Percentiles rank a stretch among this genome's conserved stretches.
Conservation (phyloP, 2,329 filamentous ascomycete species). For the Samsoniella hepiali region DNA sequence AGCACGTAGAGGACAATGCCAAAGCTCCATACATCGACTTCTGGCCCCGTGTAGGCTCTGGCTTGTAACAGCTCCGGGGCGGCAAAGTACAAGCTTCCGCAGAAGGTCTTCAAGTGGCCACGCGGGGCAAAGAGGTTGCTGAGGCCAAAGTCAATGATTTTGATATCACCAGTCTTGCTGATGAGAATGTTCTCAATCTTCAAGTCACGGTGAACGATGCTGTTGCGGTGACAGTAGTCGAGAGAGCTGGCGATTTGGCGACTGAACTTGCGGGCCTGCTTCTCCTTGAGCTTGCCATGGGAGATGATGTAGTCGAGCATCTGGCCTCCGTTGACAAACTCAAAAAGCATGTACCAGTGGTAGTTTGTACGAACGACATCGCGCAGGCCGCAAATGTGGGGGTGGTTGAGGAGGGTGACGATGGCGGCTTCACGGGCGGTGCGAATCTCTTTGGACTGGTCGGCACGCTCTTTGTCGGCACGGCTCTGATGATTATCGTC, state of each 20-base stretch:
- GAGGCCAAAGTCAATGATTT: constrained; percentile 97
- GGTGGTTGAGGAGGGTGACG: constrained; percentile 88
- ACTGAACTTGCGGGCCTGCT: constrained; percentile 95
- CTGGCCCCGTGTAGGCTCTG: constrained; percentile 89
- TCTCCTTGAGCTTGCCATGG: constrained; percentile 95
- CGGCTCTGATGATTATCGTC: constrained; percentile 74
- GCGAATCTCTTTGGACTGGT: constrained; percentile 93
- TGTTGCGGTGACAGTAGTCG: constrained; percentile 97
- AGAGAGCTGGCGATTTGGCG: constrained; percentile 94
- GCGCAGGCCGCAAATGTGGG: constrained; percentile 91
- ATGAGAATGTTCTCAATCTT: constrained; percentile 99
- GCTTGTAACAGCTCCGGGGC: constrained; percentile 93
- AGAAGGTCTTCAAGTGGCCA: constrained; percentile 89
- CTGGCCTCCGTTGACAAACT: constrained; percentile 97
- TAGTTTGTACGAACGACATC: constrained; percentile 95
- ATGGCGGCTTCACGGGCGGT: constrained; percentile 95
- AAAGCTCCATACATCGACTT: constrained; percentile 98
- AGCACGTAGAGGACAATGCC: constrained; percentile 96
- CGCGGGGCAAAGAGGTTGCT: constrained; percentile 92
- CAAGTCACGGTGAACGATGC: constrained; percentile 93
- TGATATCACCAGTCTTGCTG: constrained; percentile 98
- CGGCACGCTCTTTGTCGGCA: constrained; percentile 80
- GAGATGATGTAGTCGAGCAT: constrained; percentile 99
- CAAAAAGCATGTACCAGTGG: constrained; percentile 99
- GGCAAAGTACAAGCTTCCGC: constrained; percentile 95